phyloP scores from a whole-genome alignment of 768 basidiomycete species.

The Mrakia frigida region DNA sequence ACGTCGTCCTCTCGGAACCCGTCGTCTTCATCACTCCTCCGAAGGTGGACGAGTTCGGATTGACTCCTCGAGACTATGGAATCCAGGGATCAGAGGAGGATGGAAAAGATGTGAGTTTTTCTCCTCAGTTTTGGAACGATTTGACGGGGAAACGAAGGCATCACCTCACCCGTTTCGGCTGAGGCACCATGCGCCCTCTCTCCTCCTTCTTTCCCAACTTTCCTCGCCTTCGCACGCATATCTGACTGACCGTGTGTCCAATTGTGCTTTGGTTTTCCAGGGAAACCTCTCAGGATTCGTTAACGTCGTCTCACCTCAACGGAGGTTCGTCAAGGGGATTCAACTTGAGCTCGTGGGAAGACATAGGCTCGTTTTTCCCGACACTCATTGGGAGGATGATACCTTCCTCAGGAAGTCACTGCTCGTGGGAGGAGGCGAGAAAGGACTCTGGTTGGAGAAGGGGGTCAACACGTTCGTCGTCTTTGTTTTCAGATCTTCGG shows the following conservation, averaged over 20 bases:
- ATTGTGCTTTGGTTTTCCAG: background rate
- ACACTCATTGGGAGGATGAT: conserved; percentile 7
- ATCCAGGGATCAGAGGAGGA: background rate
- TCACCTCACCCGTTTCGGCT: too few species aligned
- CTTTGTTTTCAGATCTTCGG: too few species aligned
- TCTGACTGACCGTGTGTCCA: background rate
- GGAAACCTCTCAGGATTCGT: conserved; percentile 11
- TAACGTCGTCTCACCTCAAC: conserved; percentile 15
- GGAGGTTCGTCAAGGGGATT: background rate
- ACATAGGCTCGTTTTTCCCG: background rate
- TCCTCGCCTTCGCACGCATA: background rate
- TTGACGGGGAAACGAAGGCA: too few species aligned
- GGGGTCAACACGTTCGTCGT: conserved; percentile 18
- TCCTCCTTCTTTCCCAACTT: too few species aligned
- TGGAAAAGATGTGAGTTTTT: conserved; percentile 9
- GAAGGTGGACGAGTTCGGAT: background rate
- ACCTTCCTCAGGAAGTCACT: conserved; percentile 5
- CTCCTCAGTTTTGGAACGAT: background rate
- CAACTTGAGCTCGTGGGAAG: background rate
- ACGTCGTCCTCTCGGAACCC: background rate
- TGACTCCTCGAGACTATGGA: conserved; percentile 1
- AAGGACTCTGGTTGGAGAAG: conserved; percentile 1
- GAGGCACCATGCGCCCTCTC: too few species aligned
- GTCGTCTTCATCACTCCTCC: conserved; percentile 8
- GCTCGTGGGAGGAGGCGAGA: background rate